Percentiles rank a stretch among this genome's conserved stretches.
Evolutionary conservation across 78 protist genomes (phyloP).

Genomic region (Planoprotostelium fungivorum): DNA sequence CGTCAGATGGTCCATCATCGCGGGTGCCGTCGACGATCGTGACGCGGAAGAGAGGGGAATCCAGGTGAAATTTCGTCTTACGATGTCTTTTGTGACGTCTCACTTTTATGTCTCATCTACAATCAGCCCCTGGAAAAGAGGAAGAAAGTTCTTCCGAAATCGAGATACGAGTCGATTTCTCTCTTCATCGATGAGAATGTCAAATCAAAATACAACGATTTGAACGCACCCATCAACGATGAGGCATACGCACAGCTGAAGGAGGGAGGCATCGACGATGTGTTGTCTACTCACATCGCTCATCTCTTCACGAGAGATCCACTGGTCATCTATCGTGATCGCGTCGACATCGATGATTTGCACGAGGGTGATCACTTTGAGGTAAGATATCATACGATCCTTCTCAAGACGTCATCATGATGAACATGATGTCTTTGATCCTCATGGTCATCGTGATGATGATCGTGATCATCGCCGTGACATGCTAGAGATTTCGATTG

Average conservation of each 20-base stretch:
- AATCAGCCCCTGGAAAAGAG: background rate
- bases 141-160: background rate
- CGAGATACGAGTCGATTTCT: conserved; percentile 84
- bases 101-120: background rate
- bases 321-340: conserved; percentile 83
- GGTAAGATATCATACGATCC: background rate
- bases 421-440: background rate
- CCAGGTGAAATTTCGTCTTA: background rate
- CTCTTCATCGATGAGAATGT: conserved; percentile 29
- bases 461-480: no score
- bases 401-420: background rate
- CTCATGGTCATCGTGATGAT: background rate
- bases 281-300: conserved; percentile 83
- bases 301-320: conserved; percentile 96
- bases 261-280: conserved; percentile 70
- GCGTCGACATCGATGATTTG: conserved; percentile 56
- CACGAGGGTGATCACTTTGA: conserved; percentile 81
- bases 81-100: no score
- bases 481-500: background rate
- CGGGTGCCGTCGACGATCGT: conserved; percentile 92
- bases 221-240: conserved; percentile 39
- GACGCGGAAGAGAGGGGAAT: conserved; percentile 73
- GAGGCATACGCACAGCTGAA: conserved; percentile 29
- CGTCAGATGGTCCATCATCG: conserved; percentile 85
- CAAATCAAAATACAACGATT: conserved; percentile 63